Evolutionary conservation across 1,139 yeast genomes (phyloP).

Genomic region (Yamadazyma siamensis): DNA sequence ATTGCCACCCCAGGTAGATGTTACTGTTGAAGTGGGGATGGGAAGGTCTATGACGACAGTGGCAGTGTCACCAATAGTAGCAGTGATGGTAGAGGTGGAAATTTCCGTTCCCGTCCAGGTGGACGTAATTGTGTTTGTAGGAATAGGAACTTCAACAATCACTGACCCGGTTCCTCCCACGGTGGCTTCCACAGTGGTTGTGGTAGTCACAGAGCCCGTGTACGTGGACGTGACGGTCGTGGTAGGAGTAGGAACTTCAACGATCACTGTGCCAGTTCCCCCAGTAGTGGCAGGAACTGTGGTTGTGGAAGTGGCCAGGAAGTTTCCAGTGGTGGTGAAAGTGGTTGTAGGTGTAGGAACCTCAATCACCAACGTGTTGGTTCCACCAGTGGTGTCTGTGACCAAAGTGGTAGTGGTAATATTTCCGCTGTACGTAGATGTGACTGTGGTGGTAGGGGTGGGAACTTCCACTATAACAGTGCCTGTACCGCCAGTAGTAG

Average conservation of each 20-base stretch:
- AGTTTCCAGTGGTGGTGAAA: too few relatives aligned
- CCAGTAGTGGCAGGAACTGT: too few relatives aligned
- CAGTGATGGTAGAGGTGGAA: slow-evolving; percentile 14
- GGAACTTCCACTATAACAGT: slow-evolving; percentile 1
- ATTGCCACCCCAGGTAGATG: slow-evolving; percentile 5
- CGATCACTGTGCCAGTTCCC: too few relatives aligned
- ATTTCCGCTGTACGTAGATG: too few relatives aligned
- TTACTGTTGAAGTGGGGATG: slow-evolving; percentile 10
- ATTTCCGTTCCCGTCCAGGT: slow-evolving; percentile 1
- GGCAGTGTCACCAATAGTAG: slow-evolving; percentile 5
- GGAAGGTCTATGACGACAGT: slow-evolving; percentile 10
- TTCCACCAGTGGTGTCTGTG: too few relatives aligned
- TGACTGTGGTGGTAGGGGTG: too few relatives aligned
- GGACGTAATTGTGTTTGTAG: slow-evolving; percentile 7
- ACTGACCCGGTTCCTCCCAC: slow-evolving; percentile 6
- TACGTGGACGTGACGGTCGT: slow-evolving; percentile 12
- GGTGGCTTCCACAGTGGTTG: slow-evolving; percentile 6
- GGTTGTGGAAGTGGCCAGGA: too few relatives aligned
- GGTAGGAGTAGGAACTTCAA: too few relatives aligned
- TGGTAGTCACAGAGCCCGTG: slow-evolving; percentile 4
- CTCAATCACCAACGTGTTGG: too few relatives aligned
- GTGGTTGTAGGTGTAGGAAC: too few relatives aligned
- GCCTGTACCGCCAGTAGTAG: slow-evolving; percentile 12
- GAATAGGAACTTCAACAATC: slow-evolving; percentile 14
- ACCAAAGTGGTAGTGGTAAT: too few relatives aligned